These are phyloP conservation scores for Dryadomyces quercivorus DNA, from an alignment of 2,329 filamentous ascomycete species.

Conservation along the genomic window DNA sequence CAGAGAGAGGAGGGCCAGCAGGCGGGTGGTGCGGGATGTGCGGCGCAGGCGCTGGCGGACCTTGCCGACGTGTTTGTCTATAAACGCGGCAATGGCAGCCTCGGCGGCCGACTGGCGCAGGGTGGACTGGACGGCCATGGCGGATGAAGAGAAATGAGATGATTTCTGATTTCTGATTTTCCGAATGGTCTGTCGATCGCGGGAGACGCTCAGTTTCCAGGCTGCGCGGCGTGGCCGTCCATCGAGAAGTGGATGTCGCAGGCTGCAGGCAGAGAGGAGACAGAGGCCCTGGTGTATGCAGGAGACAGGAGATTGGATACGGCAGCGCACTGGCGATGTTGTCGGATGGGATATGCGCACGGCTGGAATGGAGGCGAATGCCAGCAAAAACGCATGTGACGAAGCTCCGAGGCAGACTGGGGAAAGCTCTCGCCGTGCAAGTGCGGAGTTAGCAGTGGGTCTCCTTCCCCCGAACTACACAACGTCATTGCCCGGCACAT, in stretches of 20 bases:
- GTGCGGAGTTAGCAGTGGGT: slow-evolving; percentile 1
- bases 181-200: too few relatives aligned
- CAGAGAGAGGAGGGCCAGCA: slow-evolving; percentile 66
- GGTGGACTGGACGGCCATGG: slow-evolving; percentile 82
- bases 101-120: slow-evolving; percentile 54
- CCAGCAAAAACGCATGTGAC: slow-evolving; percentile 9
- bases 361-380: neutral
- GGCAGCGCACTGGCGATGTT: neutral
- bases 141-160: neutral
- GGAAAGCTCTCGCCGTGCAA: neutral
- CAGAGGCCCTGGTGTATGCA: too few relatives aligned
- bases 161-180: neutral
- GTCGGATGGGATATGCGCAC: too few relatives aligned
- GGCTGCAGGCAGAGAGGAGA: too few relatives aligned
- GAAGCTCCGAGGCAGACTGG: slow-evolving; percentile 8
- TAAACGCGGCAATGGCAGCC: slow-evolving; percentile 53
- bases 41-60: slow-evolving; percentile 43
- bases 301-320: too few relatives aligned
- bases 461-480: neutral
- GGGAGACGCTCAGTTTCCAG: too few relatives aligned
- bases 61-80: slow-evolving; percentile 45
- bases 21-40: slow-evolving; percentile 58
- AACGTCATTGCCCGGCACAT: slow-evolving; percentile 1
- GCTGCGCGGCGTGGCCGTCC: too few relatives aligned
- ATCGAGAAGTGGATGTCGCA: too few relatives aligned